Conservation (phyloP, 78 protist genomes). For the Parvularia atlantis region DNA sequence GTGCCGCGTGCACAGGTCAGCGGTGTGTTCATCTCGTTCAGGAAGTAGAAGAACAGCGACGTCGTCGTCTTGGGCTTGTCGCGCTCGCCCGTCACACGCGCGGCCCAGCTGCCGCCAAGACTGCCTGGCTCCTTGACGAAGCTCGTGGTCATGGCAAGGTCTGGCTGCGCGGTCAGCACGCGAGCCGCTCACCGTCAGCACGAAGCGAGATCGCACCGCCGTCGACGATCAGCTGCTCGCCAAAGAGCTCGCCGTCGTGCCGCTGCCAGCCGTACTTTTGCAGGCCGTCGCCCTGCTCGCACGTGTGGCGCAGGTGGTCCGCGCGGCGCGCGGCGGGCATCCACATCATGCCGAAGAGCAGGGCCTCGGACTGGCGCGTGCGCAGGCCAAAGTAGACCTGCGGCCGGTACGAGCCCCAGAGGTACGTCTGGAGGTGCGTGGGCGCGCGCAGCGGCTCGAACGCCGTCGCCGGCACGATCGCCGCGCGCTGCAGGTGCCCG, state of each 20-base stretch:
- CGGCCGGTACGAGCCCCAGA: conserved; percentile 17
- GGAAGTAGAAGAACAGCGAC: no score
- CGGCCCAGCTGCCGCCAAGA: background rate
- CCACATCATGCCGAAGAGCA: background rate
- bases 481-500: no score
- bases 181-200: no score
- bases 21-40: no score
- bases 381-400: conserved; percentile 12
- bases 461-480: no score
- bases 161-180: background rate
- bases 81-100: background rate
- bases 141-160: background rate
- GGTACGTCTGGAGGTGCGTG: no score
- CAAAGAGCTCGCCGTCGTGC: conserved; percentile 17
- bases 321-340: background rate
- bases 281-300: background rate
- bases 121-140: no score
- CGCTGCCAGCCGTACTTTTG: background rate
- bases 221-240: conserved; percentile 1
- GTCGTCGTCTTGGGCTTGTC: background rate
- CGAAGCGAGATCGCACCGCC: no score
- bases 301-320: background rate
- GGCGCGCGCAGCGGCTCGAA: no score
- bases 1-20: no score
- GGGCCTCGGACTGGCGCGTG: background rate